These are phyloP conservation scores for Leccinum subtestaceum DNA, from an alignment of 768 basidiomycete genomes.

Conservation along the genomic window DNA sequence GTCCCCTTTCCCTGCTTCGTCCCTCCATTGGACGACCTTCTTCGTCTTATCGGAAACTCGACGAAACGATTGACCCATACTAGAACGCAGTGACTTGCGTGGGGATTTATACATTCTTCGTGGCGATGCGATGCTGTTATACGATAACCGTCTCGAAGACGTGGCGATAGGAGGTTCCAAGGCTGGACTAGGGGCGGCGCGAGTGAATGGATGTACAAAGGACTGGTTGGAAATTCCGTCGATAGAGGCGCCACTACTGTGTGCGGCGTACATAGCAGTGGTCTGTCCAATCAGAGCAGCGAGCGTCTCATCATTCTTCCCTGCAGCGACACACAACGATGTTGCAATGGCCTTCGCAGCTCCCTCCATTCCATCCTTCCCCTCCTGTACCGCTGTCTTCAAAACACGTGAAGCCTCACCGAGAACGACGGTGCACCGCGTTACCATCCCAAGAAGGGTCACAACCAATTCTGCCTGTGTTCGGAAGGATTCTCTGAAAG, in stretches of 20 bases:
- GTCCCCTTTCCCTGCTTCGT: conserved; percentile 81
- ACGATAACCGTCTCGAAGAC: conserved; percentile 44
- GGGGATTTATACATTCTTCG: conserved; percentile 57
- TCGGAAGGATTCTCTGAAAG: conserved; percentile 56
- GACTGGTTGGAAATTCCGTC: conserved; percentile 53
- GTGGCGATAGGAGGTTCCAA: conserved; percentile 41
- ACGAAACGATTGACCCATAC: conserved; percentile 57
- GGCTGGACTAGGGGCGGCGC: conserved; percentile 48
- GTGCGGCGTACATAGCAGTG: conserved; percentile 54
- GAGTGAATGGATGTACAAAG: conserved; percentile 39
- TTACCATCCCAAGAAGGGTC: conserved; percentile 75
- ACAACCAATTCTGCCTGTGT: conserved; percentile 68
- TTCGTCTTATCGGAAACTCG: conserved; percentile 63
- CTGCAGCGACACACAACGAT: conserved; percentile 53
- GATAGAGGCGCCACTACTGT: conserved; percentile 34
- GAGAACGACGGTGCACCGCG: conserved; percentile 71
- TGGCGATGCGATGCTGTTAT: conserved; percentile 42
- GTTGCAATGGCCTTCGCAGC: conserved; percentile 48
- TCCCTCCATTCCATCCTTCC: conserved; percentile 35
- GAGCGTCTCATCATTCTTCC: conserved; percentile 70
- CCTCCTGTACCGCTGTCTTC: conserved; percentile 38
- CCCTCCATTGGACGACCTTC: conserved; percentile 85
- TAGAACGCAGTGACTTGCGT: conserved; percentile 70
- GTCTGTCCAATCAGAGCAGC: conserved; percentile 64
- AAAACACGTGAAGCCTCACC: conserved; percentile 53